Base-by-base conservation (phyloP, 495 filamentous ascomycete genomes). In the Thermothielavioides terrestris region DNA sequence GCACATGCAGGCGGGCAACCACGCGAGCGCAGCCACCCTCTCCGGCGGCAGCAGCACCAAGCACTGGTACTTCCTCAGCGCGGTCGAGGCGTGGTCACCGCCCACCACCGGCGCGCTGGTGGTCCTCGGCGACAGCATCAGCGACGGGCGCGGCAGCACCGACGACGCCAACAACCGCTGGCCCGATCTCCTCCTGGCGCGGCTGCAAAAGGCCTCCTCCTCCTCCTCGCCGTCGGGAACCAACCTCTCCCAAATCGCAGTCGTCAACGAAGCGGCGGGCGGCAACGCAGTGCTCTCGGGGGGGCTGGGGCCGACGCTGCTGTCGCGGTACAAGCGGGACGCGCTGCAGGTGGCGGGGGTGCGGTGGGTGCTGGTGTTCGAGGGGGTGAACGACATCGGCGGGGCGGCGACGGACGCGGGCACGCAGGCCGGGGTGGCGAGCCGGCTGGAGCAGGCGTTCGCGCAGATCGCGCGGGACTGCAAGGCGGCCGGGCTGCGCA, bases 81-180 rank as follows among this genome's bases (percentile, higher is more conserved):
- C 69, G 1, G 66, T 86, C 21, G 83, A 87, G 59, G 82, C 72
- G 6, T 76, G 71, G 62, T 63, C 68, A 3, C 72, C 78, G 0
- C 54, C 58, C 7, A 42, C 69, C 23, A 61, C 66, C 5, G 55
- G 62, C 10, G 71, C 73, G 8, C 74, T 86, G 28, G 72, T 74
- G 3, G 77, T 89, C 23, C 68, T 89, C 5, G 83, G 85, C 4
- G 85, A 89, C 59, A 84, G 80, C 54, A 86, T 89, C 55, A 87
- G 84, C 5, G 85, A 88, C 55, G 85, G 84, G 0, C 71, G 81
- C 2, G 78, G 78, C 25, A 83, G 79, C 61, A 75, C 68, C 30
- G 79, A 78, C 22, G 77, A 89, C 56, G 62, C 57, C 11, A 85
- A 89, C 53, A 77, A 84, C 53, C 77, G 82, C 6, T 84, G 84